Conservation (phyloP, 2,329 filamentous ascomycete genomes). For the Penicillium sp. region DNA sequence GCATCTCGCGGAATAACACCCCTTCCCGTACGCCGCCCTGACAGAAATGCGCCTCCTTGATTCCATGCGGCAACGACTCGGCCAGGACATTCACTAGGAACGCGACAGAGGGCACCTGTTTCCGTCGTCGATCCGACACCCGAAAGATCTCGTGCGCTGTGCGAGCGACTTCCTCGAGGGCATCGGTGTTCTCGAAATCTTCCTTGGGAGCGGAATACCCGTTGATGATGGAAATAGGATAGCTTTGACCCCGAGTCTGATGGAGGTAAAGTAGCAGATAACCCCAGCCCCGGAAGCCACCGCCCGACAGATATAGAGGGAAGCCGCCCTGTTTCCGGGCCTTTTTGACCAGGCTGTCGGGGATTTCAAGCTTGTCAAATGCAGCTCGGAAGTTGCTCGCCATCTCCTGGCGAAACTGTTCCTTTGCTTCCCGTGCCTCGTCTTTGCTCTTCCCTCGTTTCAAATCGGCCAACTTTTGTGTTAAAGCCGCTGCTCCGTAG, state of each 20-base stretch:
- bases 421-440: slow-evolving; percentile 44
- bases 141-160: slow-evolving; percentile 55
- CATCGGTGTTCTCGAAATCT: slow-evolving; percentile 31
- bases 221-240: slow-evolving; percentile 78
- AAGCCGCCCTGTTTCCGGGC: slow-evolving; percentile 52
- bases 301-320: slow-evolving; percentile 78
- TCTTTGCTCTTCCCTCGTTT: slow-evolving; percentile 38
- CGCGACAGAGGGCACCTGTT: slow-evolving; percentile 78
- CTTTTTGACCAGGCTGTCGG: slow-evolving; percentile 51
- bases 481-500: slow-evolving; percentile 66
- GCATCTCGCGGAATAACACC: slow-evolving; percentile 66
- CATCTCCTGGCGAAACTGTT: slow-evolving; percentile 42
- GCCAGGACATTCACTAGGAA: slow-evolving; percentile 72
- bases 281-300: slow-evolving; percentile 85
- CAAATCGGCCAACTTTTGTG: slow-evolving; percentile 53
- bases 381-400: slow-evolving; percentile 57
- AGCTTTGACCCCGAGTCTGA: slow-evolving; percentile 59
- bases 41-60: slow-evolving; percentile 75
- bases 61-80: slow-evolving; percentile 61
- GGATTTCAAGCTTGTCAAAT: slow-evolving; percentile 57
- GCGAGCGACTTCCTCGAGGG: slow-evolving; percentile 26
- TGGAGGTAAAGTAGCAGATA: slow-evolving; percentile 80
- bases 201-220: slow-evolving; percentile 61
- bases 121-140: slow-evolving; percentile 72
- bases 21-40: slow-evolving; percentile 84